phyloP scores from a whole-genome alignment of 2,329 filamentous ascomycete species.

The Pseudocercospora pini-densiflorae region DNA sequence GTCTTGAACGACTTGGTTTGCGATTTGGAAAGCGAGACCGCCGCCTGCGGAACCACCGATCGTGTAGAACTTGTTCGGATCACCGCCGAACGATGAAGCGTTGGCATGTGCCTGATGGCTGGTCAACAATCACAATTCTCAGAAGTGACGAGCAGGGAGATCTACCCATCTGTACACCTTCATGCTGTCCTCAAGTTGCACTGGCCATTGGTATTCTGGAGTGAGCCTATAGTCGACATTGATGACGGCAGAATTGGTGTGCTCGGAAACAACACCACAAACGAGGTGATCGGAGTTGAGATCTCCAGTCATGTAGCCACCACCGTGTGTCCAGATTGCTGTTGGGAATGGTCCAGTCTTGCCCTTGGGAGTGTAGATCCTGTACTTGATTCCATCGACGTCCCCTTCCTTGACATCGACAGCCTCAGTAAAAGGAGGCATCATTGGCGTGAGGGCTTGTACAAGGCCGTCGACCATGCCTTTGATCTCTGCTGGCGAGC shows the following conservation, averaged over 20 bases:
- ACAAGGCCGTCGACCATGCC: constrained; percentile 26
- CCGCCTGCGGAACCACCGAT: constrained; percentile 38
- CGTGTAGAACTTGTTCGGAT: constrained; percentile 30
- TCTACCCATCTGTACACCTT: constrained; percentile 46
- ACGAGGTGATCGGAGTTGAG: constrained; percentile 30
- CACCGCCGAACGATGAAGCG: constrained; percentile 30
- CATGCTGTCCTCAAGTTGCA: constrained; percentile 47
- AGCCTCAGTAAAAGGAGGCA: constrained; percentile 28
- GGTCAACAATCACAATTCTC: background rate
- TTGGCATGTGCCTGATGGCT: constrained; percentile 28
- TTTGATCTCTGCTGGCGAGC: constrained; percentile 31
- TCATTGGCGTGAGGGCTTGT: constrained; percentile 23
- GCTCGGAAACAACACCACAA: constrained; percentile 30
- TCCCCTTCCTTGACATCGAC: constrained; percentile 30
- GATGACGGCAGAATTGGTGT: constrained; percentile 35
- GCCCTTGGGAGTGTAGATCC: constrained; percentile 31
- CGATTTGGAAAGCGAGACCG: constrained; percentile 29
- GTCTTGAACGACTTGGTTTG: constrained; percentile 29
- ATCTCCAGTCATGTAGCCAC: constrained; percentile 35
- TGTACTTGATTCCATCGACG: constrained; percentile 30
- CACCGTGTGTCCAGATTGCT: constrained; percentile 30
- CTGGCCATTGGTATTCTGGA: constrained; percentile 52
- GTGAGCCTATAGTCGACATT: constrained; percentile 52
- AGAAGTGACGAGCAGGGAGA: background rate
- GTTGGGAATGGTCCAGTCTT: constrained; percentile 25